Percentiles rank a stretch among this genome's conserved stretches.
These are phyloP conservation scores for Talaromyces funiculosus DNA, from an alignment of 2,329 filamentous ascomycete genomes.

Conservation along the genomic window DNA sequence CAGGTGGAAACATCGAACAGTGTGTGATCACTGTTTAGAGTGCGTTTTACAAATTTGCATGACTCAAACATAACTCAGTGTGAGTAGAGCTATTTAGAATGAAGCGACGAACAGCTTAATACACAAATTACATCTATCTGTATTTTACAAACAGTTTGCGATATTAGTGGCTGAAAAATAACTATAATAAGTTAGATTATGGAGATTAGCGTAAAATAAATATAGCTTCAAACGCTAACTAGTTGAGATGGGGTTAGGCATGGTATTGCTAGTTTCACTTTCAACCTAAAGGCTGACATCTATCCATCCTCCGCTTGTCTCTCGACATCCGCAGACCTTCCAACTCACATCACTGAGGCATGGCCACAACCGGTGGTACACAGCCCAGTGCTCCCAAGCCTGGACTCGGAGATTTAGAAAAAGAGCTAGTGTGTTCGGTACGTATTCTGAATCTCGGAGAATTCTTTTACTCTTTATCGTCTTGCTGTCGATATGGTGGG, in stretches of 20 bases:
- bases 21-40: background rate
- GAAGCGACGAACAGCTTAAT: background rate
- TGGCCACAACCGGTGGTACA: constrained; percentile 11
- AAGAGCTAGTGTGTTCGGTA: constrained; percentile 92
- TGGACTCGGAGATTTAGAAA: constrained; percentile 65
- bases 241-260: background rate
- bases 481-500: constrained; percentile 7
- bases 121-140: background rate
- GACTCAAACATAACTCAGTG: background rate
- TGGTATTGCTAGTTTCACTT: background rate
- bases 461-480: constrained; percentile 12
- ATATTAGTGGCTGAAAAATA: background rate
- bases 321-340: background rate
- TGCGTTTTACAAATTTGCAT: background rate
- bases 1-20: constrained; percentile 20
- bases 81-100: background rate
- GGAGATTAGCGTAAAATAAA: background rate
- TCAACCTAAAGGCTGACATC: background rate
- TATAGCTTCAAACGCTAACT: background rate
- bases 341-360: constrained; percentile 1
- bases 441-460: constrained; percentile 35
- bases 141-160: background rate
- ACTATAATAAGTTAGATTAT: background rate
- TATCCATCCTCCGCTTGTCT: background rate
- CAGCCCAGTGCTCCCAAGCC: constrained; percentile 13